phyloP scores from a whole-genome alignment of 306 rosid genomes.

The Glycine soja region DNA sequence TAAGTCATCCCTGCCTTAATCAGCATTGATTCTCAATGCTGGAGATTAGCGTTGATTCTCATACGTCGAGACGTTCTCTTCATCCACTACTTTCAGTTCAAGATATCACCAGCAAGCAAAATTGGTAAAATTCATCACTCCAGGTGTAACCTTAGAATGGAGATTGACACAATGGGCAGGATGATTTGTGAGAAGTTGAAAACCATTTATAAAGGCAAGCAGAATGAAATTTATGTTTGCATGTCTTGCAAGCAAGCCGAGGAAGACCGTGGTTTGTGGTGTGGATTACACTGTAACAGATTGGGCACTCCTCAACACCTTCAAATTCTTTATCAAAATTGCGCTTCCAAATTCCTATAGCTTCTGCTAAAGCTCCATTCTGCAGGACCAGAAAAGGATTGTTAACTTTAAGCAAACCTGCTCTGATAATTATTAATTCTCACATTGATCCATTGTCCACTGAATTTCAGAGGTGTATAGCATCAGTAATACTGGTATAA shows the following conservation, averaged over 20 bases:
- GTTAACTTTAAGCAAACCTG: conserved; percentile 22
- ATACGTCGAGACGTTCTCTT: not conserved
- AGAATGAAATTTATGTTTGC: conserved; percentile 98
- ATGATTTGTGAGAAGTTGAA: conserved; percentile 73
- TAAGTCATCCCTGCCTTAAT: conserved; percentile 26
- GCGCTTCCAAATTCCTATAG: conserved; percentile 92
- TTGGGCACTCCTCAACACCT: conserved; percentile 98
- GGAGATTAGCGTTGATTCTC: conserved; percentile 1
- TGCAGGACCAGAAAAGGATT: conserved; percentile 53
- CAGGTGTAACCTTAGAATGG: conserved; percentile 64
- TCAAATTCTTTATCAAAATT: conserved; percentile 98
- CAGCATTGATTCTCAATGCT: not conserved
- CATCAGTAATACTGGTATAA: not conserved
- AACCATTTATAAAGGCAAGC: conserved; percentile 97
- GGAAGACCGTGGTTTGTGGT: conserved; percentile 91
- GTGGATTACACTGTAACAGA: conserved; percentile 96
- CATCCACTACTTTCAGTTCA: conserved; percentile 30
- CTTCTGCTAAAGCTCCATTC: conserved; percentile 98
- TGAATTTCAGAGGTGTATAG: conserved; percentile 21
- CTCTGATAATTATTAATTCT: not conserved
- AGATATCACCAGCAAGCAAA: conserved; percentile 37
- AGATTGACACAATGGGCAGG: conserved; percentile 95
- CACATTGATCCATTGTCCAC: conserved; percentile 20
- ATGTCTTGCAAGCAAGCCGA: conserved; percentile 93
- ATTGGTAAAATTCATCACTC: conserved; percentile 36